Conservation (phyloP, 202 grass and related monocot species). For the Sporobolus alterniflorus region DNA sequence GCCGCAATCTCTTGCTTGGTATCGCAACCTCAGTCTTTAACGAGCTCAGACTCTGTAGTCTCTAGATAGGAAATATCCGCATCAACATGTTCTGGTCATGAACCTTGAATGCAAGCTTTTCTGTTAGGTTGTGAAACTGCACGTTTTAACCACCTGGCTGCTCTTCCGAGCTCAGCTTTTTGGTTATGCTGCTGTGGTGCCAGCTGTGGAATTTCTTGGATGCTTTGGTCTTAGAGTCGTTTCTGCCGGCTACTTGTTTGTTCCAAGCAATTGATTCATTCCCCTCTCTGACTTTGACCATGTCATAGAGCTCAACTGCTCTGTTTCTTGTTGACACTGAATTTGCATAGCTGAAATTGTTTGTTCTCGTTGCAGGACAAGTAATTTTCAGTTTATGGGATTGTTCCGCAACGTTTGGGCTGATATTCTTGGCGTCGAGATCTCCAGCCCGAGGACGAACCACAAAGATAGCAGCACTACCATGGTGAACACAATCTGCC, state of each 20-base stretch:
- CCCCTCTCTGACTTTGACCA: slow-evolving; percentile 48
- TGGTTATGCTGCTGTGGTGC: slow-evolving; percentile 20
- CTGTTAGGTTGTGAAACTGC: neutral
- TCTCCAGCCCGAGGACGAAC: slow-evolving; percentile 16
- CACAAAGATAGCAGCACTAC: neutral
- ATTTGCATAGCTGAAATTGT: neutral
- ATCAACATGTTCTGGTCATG: neutral
- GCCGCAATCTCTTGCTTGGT: neutral
- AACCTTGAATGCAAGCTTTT: slow-evolving; percentile 14
- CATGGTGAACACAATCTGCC: slow-evolving; percentile 38
- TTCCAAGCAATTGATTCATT: slow-evolving; percentile 19
- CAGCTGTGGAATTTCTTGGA: slow-evolving; percentile 37
- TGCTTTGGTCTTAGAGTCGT: slow-evolving; percentile 18
- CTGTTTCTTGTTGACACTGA: neutral
- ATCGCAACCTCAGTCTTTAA: neutral
- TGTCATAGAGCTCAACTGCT: slow-evolving; percentile 20
- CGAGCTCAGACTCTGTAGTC: neutral
- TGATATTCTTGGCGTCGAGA: slow-evolving; percentile 49
- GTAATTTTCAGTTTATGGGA: slow-evolving; percentile 57
- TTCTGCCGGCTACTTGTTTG: slow-evolving; percentile 35
- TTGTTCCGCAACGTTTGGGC: slow-evolving; percentile 49
- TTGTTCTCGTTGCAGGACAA: slow-evolving; percentile 1
- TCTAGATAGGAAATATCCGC: neutral
- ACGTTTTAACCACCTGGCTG: slow-evolving; percentile 4
- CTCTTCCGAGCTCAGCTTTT: neutral